Evolutionary conservation across 768 basidiomycete species (phyloP), one percentile per base, ranked within the genome.

Genomic region (Tubosaeta sp.): DNA sequence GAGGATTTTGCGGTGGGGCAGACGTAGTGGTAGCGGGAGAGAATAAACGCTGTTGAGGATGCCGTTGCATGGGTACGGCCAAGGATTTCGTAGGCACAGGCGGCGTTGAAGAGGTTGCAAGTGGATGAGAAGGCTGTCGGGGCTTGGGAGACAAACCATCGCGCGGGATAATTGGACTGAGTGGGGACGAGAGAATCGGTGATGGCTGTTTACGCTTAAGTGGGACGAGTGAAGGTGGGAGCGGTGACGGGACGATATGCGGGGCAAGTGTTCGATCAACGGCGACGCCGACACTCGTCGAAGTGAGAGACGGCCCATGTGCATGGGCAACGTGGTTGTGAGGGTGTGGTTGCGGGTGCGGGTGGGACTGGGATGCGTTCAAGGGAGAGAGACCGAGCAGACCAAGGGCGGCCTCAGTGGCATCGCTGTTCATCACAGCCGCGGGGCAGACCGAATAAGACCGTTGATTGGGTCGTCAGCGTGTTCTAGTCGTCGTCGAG

Each of bases 321-420:
- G 61, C 3, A 30, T 58, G 52, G 38, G 39, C 46, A 60, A 63
- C 61, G 58, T 66, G 58, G 41, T 54, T 58, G 48, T 59, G 63
- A 25, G 53, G 60, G 55, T 63, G 60, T 1, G 55, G 64, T 29
- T 64, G 59, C 13, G 55, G 58, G 54, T 64, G 56, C 13, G 55
- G 58, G 54, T 64, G 56, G 39, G 63, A 59, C 44, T 49, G 64
- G 57, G 57, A 64, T 44, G 71, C 60, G 51, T 68, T 68, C 49
- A 66, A 61, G 43, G 71, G 68, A 38, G 72, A 76, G 44, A 81
- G 76, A 60, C 76, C 74, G 53, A 82, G 74, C 24, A 82, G 70
- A 63, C 79, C 80, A 51, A 82, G 76, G 35, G 78, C 78, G 49
- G 80, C 80, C 67, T 82, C 80, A 60, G 75, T 73, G 59, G 77